These are phyloP conservation scores for Suillus placidus DNA, from an alignment of 768 basidiomycete species.

Conservation along the genomic window DNA sequence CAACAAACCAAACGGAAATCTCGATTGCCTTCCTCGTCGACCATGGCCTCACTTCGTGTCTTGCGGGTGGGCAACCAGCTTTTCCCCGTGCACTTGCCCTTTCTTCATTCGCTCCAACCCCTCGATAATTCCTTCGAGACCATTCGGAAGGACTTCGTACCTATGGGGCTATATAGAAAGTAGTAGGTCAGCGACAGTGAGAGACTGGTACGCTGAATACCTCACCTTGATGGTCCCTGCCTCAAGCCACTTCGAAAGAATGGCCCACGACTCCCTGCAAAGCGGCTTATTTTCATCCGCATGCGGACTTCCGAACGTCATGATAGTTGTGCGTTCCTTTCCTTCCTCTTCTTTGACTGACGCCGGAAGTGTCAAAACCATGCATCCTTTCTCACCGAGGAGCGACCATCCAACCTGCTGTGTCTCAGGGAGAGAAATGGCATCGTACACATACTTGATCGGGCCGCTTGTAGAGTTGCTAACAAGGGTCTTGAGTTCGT, in stretches of 20 bases:
- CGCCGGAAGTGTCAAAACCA: slow-evolving; percentile 32
- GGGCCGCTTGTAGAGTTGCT: slow-evolving; percentile 29
- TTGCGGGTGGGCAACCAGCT: slow-evolving; percentile 46
- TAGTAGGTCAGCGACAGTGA: not conserved
- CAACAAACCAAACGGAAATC: not conserved
- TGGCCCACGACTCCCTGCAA: slow-evolving; percentile 21
- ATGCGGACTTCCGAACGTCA: slow-evolving; percentile 31
- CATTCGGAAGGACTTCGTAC: slow-evolving; percentile 44
- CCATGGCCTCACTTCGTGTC: slow-evolving; percentile 31
- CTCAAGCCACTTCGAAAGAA: slow-evolving; percentile 29
- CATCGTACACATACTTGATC: slow-evolving; percentile 33
- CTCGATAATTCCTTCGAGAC: slow-evolving; percentile 39
- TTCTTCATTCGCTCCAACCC: slow-evolving; percentile 41
- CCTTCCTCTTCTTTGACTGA: slow-evolving; percentile 26
- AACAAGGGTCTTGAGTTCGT: slow-evolving; percentile 20
- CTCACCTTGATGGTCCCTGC: slow-evolving; percentile 29
- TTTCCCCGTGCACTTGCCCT: slow-evolving; percentile 45
- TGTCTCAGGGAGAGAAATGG: slow-evolving; percentile 36
- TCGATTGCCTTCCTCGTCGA: not conserved
- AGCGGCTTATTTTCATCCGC: slow-evolving; percentile 19
- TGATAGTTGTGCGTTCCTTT: slow-evolving; percentile 21
- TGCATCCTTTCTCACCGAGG: slow-evolving; percentile 36
- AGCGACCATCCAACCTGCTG: slow-evolving; percentile 36
- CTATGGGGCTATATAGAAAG: slow-evolving; percentile 37
- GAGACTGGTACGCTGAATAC: slow-evolving; percentile 3